A percentile compares a stretch with the other conserved stretches of the same genome.
phyloP scores from a whole-genome alignment of 2,329 filamentous ascomycete species.

The Talaromyces sp. region DNA sequence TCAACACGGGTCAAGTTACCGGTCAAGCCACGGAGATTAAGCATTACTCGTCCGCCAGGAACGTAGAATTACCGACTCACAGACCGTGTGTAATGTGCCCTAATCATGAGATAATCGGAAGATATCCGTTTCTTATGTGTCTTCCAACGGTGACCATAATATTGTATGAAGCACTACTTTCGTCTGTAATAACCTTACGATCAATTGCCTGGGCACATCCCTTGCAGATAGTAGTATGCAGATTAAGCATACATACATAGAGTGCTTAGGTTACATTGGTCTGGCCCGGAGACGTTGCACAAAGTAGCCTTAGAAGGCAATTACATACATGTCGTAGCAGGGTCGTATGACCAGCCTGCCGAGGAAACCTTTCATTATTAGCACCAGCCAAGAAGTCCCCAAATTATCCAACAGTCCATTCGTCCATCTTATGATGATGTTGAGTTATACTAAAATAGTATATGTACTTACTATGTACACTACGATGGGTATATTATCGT shows the following conservation, averaged over 20 bases:
- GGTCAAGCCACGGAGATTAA: neutral
- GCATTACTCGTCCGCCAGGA: neutral
- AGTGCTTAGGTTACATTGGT: neutral
- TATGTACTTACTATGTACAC: no score
- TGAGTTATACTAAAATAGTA: neutral
- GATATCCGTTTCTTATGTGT: neutral
- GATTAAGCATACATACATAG: conserved; percentile 1
- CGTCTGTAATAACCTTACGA: neutral
- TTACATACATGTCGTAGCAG: neutral
- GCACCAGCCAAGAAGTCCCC: neutral
- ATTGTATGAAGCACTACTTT: neutral
- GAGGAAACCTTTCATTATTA: neutral
- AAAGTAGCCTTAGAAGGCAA: no score
- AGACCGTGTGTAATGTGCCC: neutral
- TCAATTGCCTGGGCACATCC: neutral
- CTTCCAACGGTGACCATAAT: neutral
- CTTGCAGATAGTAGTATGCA: conserved; percentile 1
- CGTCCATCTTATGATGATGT: neutral
- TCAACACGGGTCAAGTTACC: neutral
- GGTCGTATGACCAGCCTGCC: neutral
- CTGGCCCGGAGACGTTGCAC: neutral
- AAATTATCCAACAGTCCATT: neutral
- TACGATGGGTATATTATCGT: no score
- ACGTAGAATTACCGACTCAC: neutral
- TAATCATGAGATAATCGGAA: neutral